phyloP scores from a whole-genome alignment of 129 eudicot species.

The Pulicaria dysenterica region DNA sequence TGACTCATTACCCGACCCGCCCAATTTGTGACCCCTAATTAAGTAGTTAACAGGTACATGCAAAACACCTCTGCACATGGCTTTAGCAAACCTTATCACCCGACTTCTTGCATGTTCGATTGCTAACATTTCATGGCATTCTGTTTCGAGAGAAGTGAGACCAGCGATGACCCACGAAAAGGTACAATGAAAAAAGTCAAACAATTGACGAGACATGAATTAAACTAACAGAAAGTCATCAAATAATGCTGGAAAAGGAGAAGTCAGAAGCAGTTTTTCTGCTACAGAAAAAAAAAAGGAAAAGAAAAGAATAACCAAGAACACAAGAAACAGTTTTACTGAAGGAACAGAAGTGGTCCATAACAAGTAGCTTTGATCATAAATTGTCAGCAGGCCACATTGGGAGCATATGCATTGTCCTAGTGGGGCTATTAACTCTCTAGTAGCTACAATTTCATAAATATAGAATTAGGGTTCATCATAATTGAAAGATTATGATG shows the following conservation, averaged over 20 bases:
- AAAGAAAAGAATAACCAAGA: neutral
- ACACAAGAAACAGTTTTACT: conserved; percentile 6
- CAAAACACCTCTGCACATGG: too few species aligned
- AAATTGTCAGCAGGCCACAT: conserved; percentile 32
- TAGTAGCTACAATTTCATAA: conserved; percentile 27
- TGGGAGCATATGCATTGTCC: conserved; percentile 41
- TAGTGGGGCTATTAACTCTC: conserved; percentile 29
- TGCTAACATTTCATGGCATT: neutral
- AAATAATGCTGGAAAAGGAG: conserved; percentile 15
- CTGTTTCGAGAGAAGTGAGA: neutral
- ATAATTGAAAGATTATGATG: conserved; percentile 8
- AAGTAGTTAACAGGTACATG: neutral
- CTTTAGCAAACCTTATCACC: too few species aligned
- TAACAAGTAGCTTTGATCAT: conserved; percentile 45
- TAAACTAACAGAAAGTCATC: conserved; percentile 20
- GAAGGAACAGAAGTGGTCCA: conserved; percentile 36
- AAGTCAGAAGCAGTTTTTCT: conserved; percentile 13
- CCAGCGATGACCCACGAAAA: neutral
- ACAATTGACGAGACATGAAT: conserved; percentile 3
- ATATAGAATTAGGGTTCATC: neutral
- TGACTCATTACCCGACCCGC: neutral
- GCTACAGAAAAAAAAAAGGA: neutral
- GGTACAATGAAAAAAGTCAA: neutral
- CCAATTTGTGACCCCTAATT: neutral
- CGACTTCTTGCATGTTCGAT: neutral